Evolutionary conservation across 306 rosid species (phyloP), one percentile per base, ranked within the genome.

Genomic region (Comarum palustre): DNA sequence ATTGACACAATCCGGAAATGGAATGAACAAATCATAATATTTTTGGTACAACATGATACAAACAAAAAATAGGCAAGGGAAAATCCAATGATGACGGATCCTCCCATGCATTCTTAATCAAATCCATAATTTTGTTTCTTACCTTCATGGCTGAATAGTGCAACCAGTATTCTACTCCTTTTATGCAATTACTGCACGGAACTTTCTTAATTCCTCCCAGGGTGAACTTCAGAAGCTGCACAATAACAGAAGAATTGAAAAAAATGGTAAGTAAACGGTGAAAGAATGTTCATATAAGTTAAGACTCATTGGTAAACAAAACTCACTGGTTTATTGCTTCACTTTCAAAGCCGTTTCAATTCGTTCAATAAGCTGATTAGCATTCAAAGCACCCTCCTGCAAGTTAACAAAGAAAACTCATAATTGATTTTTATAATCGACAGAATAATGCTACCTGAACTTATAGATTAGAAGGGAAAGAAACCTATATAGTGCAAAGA

Each of bases 341-440:
- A 86, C 92, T 71, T 83, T 77, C 80, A 94, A 79, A 62, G 90
- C 75, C 8, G 82, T 73, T 84, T 91, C 97, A 47, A 94, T 77
- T 68, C 90, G 88, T 80, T 91, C 84, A 51, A 86, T 72, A 19
- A 94, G 92, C 79, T 94, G 92, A 75, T 83, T 79, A 34, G 91
- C 97, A 47, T 74, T 48, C 79, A 91, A 59, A 54, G 98, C 98
- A 55, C 98, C 98, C 87, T 94, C 98, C 97, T 94, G 85, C 69
- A 81, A 58, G 69, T 43, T 78, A 42, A 7, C 59, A 68, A 66
- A 80, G 19, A 63, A 61, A 60, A 25, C 14, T 14, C 5, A 4
- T 63, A 4, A 62, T 0, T 7, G n/a, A 34, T 27, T 0, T 20
- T 20, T 9, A 14, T 20, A 50, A n/a, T 17, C 12, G 10, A 47